Percentiles rank a stretch among this genome's conserved stretches.
Conservation (phyloP, 305 asterid genomes). For the Solanum hybrid region DNA sequence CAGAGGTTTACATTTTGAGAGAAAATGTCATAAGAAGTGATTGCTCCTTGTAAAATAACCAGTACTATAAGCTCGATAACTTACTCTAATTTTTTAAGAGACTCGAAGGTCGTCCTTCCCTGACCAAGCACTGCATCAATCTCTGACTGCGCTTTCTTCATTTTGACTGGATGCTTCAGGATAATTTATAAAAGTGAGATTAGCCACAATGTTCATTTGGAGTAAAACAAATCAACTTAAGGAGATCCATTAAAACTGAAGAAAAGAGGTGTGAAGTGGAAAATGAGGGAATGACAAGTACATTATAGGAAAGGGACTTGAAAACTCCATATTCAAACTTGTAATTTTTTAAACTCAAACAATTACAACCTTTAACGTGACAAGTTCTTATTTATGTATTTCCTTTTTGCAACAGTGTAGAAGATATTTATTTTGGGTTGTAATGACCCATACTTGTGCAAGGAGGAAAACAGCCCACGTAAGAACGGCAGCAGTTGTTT, state of each 20-base stretch:
- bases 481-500: constrained; percentile 95
- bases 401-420: neutral
- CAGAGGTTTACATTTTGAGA: neutral
- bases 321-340: neutral
- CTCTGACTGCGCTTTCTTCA: constrained; percentile 91
- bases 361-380: neutral
- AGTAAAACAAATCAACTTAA: neutral
- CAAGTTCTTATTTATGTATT: neutral
- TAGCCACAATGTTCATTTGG: constrained; percentile 3
- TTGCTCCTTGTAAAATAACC: neutral
- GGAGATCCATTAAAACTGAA: neutral
- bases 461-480: constrained; percentile 92
- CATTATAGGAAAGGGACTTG: neutral
- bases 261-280: neutral
- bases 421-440: neutral
- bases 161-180: constrained; percentile 73
- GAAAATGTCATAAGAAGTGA: neutral
- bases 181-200: constrained; percentile 4
- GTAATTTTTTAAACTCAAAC: neutral
- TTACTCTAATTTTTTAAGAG: constrained; percentile 68
- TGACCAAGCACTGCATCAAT: constrained; percentile 70
- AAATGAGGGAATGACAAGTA: neutral
- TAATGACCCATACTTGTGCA: constrained; percentile 53
- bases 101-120: constrained; percentile 47
- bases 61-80: constrained; percentile 19